These are phyloP conservation scores for Thielaviopsis populi DNA, from an alignment of 2,329 filamentous ascomycete species.

Conservation along the genomic window DNA sequence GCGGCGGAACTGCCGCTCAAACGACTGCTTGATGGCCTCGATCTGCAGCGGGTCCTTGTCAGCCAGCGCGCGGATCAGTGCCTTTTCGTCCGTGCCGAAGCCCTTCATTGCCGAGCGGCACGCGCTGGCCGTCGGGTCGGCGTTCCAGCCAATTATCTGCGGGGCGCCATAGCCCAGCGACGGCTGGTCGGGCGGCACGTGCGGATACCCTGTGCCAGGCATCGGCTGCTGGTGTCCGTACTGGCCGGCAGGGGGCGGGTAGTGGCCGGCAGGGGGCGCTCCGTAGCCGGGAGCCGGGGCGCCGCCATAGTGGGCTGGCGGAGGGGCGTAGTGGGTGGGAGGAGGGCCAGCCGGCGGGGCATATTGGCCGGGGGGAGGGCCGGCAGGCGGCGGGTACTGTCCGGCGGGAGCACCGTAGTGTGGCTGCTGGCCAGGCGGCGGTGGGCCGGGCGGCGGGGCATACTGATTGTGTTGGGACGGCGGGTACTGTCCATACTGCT, in stretches of 20 bases:
- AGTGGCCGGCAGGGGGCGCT: constrained; percentile 21
- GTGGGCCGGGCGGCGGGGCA: constrained; percentile 8
- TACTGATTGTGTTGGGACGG: constrained; percentile 22
- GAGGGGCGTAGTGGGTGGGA: constrained; percentile 17
- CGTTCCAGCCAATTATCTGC: constrained; percentile 55
- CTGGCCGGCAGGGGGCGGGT: constrained; percentile 23
- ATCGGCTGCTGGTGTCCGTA: constrained; percentile 22
- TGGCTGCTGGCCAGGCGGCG: constrained; percentile 16
- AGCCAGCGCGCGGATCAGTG: constrained; percentile 54
- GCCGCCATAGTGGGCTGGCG: constrained; percentile 16
- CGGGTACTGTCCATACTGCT: constrained; percentile 26
- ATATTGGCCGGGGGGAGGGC: constrained; percentile 1
- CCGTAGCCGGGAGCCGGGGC: constrained; percentile 26
- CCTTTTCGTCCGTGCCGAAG: constrained; percentile 74
- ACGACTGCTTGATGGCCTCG: constrained; percentile 51
- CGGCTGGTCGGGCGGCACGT: constrained; percentile 31
- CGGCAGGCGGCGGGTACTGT: background rate
- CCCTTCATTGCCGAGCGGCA: constrained; percentile 82
- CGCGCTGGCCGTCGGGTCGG: constrained; percentile 50
- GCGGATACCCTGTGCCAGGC: constrained; percentile 17
- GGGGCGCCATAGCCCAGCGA: constrained; percentile 61
- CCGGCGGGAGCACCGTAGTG: constrained; percentile 12
- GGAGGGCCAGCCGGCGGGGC: constrained; percentile 17
- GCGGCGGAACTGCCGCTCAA: constrained; percentile 47
- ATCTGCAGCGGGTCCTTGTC: constrained; percentile 67